Evolutionary conservation across 306 rosid genomes (phyloP), one percentile per base, ranked within the genome.

Genomic region (Abrus pulchellus): DNA sequence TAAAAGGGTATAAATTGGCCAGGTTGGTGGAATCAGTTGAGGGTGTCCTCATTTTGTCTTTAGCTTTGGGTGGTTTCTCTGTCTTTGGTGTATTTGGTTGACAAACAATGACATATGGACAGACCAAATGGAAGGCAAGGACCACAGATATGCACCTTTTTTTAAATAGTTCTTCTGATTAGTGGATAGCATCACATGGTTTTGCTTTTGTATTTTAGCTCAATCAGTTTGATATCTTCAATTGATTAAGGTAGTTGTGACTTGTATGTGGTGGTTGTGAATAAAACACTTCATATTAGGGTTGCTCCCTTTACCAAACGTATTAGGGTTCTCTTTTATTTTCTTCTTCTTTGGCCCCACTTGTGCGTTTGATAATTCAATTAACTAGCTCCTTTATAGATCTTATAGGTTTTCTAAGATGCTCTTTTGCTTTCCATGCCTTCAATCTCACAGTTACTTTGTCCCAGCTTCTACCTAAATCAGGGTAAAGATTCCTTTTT

Each of bases 11-110:
- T 79, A 74, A 81, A 82, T 64, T 68, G 85, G 85, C 63, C 85
- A 84, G 89, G 86, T 84, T 81, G 93, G 90, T 88, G 90, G 92
- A 88, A 86, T 90, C 86, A 82, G 86, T 78, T 84, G 86, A 80
- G 85, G 78, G 76, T 86, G 90, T 69, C 75, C 85, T 84, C 84
- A 47, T 45, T 87, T 91, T 93, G 97, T 93, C 92, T 88, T 82
- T 87, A 81, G 88, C 91, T 85, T 88, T 93, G 97, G 87, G 85
- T 83, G 83, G 87, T 87, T 91, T 89, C 82, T 85, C 76, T 93
- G 88, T 88, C 90, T 87, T 83, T 76, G 80, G 84, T 84, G 83
- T 76, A 78, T 83, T 80, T 84, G 85, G 85, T 88, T 88, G 87
- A 88, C 87, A 88, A 89, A 89, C 86, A 78, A 78, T 55, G 88